These are phyloP conservation scores for Perilla frutescens DNA, from an alignment of 257 asterid species.

Conservation along the genomic window DNA sequence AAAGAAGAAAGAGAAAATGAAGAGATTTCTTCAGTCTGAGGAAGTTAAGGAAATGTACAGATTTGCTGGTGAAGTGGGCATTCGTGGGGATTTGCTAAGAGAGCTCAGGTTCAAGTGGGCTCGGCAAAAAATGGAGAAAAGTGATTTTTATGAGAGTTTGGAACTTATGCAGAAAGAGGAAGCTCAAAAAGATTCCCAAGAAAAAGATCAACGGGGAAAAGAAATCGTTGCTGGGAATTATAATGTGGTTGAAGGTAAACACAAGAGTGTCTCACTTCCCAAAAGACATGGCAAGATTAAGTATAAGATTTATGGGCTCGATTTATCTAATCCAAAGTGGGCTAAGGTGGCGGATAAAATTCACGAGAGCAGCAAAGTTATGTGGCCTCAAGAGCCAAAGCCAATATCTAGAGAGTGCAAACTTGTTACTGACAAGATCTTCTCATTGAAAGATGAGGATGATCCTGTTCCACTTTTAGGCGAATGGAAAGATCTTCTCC, in stretches of 20 bases:
- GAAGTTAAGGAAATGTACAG: slow-evolving; percentile 89
- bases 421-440: slow-evolving; percentile 67
- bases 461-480: slow-evolving; percentile 69
- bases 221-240: slow-evolving; percentile 27
- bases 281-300: slow-evolving; percentile 88
- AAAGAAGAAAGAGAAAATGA: slow-evolving; percentile 83
- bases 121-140: slow-evolving; percentile 85
- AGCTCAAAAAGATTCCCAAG: slow-evolving; percentile 33
- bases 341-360: slow-evolving; percentile 80
- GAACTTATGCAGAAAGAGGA: slow-evolving; percentile 50
- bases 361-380: slow-evolving; percentile 65
- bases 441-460: slow-evolving; percentile 56
- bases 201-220: slow-evolving; percentile 29
- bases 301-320: slow-evolving; percentile 92
- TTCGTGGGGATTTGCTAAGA: slow-evolving; percentile 90
- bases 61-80: slow-evolving; percentile 91
- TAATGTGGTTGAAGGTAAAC: slow-evolving; percentile 37
- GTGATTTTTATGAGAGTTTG: slow-evolving; percentile 64
- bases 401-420: slow-evolving; percentile 73
- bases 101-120: slow-evolving; percentile 98
- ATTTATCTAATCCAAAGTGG: slow-evolving; percentile 81
- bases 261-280: slow-evolving; percentile 62
- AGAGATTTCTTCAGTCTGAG: slow-evolving; percentile 83
- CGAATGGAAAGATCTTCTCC: slow-evolving; percentile 76
- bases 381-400: slow-evolving; percentile 79